These are phyloP conservation scores for Russula lepida DNA, from an alignment of 768 basidiomycete genomes.

Conservation along the genomic window DNA sequence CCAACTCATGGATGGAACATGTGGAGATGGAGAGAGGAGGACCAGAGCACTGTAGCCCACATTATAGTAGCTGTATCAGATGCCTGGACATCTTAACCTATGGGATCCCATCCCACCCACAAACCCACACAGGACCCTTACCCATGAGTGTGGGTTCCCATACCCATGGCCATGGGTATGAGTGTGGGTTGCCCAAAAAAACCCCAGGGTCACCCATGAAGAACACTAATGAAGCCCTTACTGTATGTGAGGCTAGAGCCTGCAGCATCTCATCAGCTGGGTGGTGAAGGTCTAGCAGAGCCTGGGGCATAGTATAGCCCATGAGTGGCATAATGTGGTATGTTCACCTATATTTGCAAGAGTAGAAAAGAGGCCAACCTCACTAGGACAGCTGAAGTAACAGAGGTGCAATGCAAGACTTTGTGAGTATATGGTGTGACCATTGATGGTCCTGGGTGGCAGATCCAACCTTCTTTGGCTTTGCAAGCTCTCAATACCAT, in stretches of 20 bases:
- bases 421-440: constrained; percentile 80
- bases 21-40: too few species aligned
- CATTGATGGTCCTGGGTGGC: constrained; percentile 66
- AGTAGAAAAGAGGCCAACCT: constrained; percentile 76
- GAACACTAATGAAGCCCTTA: constrained; percentile 44
- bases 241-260: constrained; percentile 39
- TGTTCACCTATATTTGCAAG: constrained; percentile 84
- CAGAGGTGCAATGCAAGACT: constrained; percentile 74
- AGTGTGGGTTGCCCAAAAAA: too few species aligned
- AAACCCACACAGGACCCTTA: too few species aligned
- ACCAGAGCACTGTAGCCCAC: too few species aligned
- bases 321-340: constrained; percentile 57
- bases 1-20: too few species aligned
- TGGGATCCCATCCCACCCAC: too few species aligned
- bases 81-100: too few species aligned
- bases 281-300: constrained; percentile 50
- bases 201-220: too few species aligned
- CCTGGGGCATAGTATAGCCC: constrained; percentile 38
- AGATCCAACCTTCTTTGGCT: constrained; percentile 59
- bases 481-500: too few species aligned
- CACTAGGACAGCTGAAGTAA: constrained; percentile 84
- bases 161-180: too few species aligned
- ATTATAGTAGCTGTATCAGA: too few species aligned
- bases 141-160: too few species aligned
- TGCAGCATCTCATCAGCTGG: constrained; percentile 51